Base-by-base conservation (phyloP, 1,284 basidiomycete species). In the Cryptococcus sp. region DNA sequence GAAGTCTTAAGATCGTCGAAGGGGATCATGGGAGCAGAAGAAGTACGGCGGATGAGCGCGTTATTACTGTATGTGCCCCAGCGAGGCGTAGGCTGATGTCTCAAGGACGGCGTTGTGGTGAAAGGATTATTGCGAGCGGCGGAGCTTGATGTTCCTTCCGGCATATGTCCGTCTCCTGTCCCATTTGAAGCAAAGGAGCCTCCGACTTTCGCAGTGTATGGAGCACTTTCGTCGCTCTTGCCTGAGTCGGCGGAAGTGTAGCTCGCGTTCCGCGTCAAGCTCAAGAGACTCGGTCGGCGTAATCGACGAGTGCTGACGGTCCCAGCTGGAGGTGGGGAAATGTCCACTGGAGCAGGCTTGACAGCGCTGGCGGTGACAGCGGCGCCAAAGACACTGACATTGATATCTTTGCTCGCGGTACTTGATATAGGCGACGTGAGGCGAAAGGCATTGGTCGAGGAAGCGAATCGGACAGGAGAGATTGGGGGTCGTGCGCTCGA, bases 381-480 rank as follows among this genome's bases (percentile, higher is more conserved):
- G 16, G 42, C 40, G 20, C 25, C 54, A 23, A 42, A 46, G 27
- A 35, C 53, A 35, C 23, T 41, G 42, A n/a, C 40, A 15, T 30
- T 19, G 15, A 20, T 39, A 5, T 22, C 23, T 25, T 51, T 30
- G 16, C 17, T 23, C 8, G 42, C 15, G 7, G 17, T 51, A 17
- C 17, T 41, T 11, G n/a, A 38, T 20, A 30, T 20, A 20, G 39
- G 2, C 39, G 27, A 22, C 30, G 35, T 13, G 3, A 76, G 67
- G 1, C 71, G 69, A 56, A 77, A 77, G 11, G 75, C 75, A 50
- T 72, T 72, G 13, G 68, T 68, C 5, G 66, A 66, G 1, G 73
- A 60, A 8, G 70, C 68, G 51, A 74, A 75, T 7, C 70, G 55
- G 11, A 65, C 41, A 2, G 69, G 63, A 0, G 61, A 41, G 40